Evolutionary conservation across 352 stramenopile genomes (phyloP), one percentile per base, ranked within the genome.

Genomic region (Phytophthora meadii): DNA sequence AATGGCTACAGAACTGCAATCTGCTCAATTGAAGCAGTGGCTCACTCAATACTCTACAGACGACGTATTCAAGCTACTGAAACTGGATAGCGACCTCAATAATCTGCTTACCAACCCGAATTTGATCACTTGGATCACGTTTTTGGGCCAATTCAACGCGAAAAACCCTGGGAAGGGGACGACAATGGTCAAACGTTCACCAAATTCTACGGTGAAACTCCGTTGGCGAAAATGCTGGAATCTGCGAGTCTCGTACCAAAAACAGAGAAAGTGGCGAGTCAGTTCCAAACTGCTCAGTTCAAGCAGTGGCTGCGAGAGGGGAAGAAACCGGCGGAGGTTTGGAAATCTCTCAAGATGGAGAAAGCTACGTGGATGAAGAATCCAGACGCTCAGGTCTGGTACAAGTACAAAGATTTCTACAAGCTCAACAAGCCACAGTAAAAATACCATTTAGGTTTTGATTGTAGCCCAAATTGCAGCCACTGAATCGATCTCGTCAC

Each of bases 381-480:
- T 15, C 49, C 49, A 5, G 3, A 46, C 19, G 49, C 49, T 3
- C 19, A 37, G 36, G 15, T 56, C 36, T 56, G 49, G 49, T 36
- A 24, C 49, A 25, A 17, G 19, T 56, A 56, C 34, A 46, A 46
- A 17, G 30, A 44, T 2, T 55, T 55, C 12, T 45, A 34, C 46
- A 53, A 53, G 46, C 10, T 12, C 2, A 24, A 41, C n/a, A 53
- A 41, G 34, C 36, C 11, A 41, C 36, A 17, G 36, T 41, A 17
- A 41, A 34, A 34, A 22, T 22, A 22, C 2, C 22, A 22, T 22
- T 32, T 32, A 32, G 27, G 27, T 14, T 40, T 14, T 22, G 14
- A 40, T 10, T 15, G 34, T 10, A 4, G 34, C 10, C 34, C 34
- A 40, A 40, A 40, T 40, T 12, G 34, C 34, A n/a, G 34, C 34